Conservation (phyloP, 768 basidiomycete species). For the Suillus fuscotomentosus region DNA sequence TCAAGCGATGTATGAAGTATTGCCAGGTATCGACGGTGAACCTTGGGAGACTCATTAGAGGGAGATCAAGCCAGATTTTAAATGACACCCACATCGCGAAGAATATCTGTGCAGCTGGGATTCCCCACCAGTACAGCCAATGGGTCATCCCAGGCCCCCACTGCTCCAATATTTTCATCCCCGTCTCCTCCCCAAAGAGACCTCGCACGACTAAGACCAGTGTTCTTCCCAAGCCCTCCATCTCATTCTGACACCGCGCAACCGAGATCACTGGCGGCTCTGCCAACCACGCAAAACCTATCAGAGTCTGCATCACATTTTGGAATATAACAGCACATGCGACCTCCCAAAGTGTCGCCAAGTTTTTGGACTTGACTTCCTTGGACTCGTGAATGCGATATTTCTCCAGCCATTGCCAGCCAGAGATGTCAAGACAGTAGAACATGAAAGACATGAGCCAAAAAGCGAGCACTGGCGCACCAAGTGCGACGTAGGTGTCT, state of each 20-base stretch:
- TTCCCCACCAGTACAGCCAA: constrained; percentile 90
- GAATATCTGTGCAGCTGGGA: constrained; percentile 71
- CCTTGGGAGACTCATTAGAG: constrained; percentile 39
- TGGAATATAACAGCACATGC: constrained; percentile 81
- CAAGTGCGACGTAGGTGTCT: constrained; percentile 73
- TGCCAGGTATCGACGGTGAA: constrained; percentile 98
- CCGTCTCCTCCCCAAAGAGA: constrained; percentile 42
- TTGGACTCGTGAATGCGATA: constrained; percentile 86
- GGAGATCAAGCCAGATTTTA: background rate
- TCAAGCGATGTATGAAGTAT: constrained; percentile 92
- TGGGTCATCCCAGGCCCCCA: constrained; percentile 48
- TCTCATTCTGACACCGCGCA: constrained; percentile 39
- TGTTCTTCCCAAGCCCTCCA: constrained; percentile 40
- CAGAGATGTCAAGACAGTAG: constrained; percentile 72
- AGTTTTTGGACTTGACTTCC: constrained; percentile 75
- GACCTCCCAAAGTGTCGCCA: constrained; percentile 69
- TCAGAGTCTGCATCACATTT: constrained; percentile 76
- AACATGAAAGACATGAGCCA: constrained; percentile 83
- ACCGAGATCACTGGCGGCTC: constrained; percentile 33
- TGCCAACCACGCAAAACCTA: constrained; percentile 70
- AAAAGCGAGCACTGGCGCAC: constrained; percentile 77
- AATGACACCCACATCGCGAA: constrained; percentile 72
- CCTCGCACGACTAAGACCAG: constrained; percentile 39
- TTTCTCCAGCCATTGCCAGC: constrained; percentile 74
- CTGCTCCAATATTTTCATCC: constrained; percentile 31